Percentiles rank a stretch among this genome's conserved stretches.
These are phyloP conservation scores for Thermoascus crustaceus DNA, from an alignment of 2,329 filamentous ascomycete species.

Conservation along the genomic window DNA sequence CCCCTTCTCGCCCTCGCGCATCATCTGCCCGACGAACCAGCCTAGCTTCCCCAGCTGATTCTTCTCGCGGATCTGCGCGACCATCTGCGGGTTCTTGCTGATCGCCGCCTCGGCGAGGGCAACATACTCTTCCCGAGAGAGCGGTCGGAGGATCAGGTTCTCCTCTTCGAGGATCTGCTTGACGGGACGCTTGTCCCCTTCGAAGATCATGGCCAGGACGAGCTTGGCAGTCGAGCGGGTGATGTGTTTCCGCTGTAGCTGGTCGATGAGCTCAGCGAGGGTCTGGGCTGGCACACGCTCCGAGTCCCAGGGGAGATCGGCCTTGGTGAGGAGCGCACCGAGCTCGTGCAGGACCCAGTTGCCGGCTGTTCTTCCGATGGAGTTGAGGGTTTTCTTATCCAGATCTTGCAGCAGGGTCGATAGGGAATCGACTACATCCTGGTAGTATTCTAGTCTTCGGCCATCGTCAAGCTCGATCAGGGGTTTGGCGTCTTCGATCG, in stretches of 20 bases:
- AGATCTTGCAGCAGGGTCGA: slow-evolving; percentile 18
- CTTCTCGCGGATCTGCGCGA: slow-evolving; percentile 51
- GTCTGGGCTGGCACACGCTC: slow-evolving; percentile 33
- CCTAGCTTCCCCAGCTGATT: slow-evolving; percentile 57
- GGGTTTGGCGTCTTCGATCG: slow-evolving; percentile 73
- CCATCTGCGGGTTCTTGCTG: slow-evolving; percentile 48
- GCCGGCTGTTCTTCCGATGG: slow-evolving; percentile 43
- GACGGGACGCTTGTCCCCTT: slow-evolving; percentile 42
- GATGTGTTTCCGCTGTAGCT: slow-evolving; percentile 37
- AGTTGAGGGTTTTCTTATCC: slow-evolving; percentile 19
- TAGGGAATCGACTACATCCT: slow-evolving; percentile 35
- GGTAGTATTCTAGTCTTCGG: slow-evolving; percentile 70
- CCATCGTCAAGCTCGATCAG: slow-evolving; percentile 71
- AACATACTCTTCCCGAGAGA: slow-evolving; percentile 50
- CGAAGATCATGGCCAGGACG: slow-evolving; percentile 49
- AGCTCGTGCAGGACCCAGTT: slow-evolving; percentile 71
- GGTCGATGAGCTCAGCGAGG: slow-evolving; percentile 39
- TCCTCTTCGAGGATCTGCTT: slow-evolving; percentile 49
- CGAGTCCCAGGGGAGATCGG: slow-evolving; percentile 38
- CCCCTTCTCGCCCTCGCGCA: slow-evolving; percentile 51
- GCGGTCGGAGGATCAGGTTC: slow-evolving; percentile 46
- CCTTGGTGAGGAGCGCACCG: slow-evolving; percentile 53
- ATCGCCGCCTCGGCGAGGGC: slow-evolving; percentile 47
- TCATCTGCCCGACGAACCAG: slow-evolving; percentile 63
- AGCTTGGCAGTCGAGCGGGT: slow-evolving; percentile 53